Evolutionary conservation across 495 filamentous ascomycete genomes (phyloP).

Genomic region (Penicillium cataractarum): DNA sequence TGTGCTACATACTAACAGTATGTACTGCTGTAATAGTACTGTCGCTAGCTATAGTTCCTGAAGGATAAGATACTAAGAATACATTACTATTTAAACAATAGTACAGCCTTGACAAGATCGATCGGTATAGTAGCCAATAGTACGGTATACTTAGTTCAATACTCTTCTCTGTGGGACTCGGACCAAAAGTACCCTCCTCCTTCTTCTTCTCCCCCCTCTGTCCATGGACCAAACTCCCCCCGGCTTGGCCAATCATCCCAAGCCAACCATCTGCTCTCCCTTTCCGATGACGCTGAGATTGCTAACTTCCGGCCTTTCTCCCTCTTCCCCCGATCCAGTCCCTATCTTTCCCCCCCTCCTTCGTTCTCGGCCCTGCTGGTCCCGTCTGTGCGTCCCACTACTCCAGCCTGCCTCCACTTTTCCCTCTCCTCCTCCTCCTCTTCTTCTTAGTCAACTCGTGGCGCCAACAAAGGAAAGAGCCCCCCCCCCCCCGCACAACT

Average conservation of each 20-base stretch:
- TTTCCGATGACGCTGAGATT: slow-evolving; percentile 33
- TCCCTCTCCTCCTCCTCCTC: not conserved
- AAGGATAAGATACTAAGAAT: too few relatives aligned
- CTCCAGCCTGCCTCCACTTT: slow-evolving; percentile 1
- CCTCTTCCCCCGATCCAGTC: not conserved
- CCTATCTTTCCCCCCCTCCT: slow-evolving; percentile 21
- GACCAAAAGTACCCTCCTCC: not conserved
- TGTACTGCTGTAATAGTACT: not conserved
- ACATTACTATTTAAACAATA: not conserved
- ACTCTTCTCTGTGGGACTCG: not conserved
- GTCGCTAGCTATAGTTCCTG: not conserved
- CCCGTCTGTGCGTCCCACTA: slow-evolving; percentile 21
- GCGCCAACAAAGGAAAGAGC: not conserved
- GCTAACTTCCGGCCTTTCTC: slow-evolving; percentile 2
- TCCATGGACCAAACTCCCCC: slow-evolving; percentile 11
- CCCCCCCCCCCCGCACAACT: not conserved
- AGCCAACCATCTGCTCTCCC: not conserved
- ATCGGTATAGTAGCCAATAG: not conserved
- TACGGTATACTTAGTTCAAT: too few relatives aligned
- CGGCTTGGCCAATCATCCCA: slow-evolving; percentile 15
- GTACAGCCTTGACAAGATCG: not conserved
- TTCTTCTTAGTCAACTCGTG: slow-evolving; percentile 11
- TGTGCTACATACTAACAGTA: too few relatives aligned
- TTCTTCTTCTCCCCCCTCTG: not conserved
- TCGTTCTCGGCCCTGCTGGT: slow-evolving; percentile 20